Conservation (phyloP, 2,329 filamentous ascomycete species). For the Nannizziopsis arthrosporioides region DNA sequence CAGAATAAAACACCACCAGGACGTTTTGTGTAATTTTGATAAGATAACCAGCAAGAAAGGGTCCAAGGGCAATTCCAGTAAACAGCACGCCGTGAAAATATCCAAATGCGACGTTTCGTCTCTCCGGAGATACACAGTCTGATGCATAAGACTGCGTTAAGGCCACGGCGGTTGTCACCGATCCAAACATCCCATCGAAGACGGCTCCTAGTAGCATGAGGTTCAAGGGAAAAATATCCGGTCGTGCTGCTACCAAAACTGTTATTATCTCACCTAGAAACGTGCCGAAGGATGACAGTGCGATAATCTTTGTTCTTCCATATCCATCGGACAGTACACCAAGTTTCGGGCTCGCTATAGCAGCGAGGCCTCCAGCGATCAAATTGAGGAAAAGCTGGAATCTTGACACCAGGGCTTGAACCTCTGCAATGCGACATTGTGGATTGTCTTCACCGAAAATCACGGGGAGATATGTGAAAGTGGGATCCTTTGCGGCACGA, state of each 20-base stretch:
- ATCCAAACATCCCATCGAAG: slow-evolving; percentile 74
- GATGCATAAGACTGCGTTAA: slow-evolving; percentile 76
- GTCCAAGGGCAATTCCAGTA: slow-evolving; percentile 75
- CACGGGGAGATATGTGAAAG: slow-evolving; percentile 51
- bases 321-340: slow-evolving; percentile 78
- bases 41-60: slow-evolving; percentile 66
- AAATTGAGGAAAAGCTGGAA: slow-evolving; percentile 70
- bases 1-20: slow-evolving; percentile 73
- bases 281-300: slow-evolving; percentile 61
- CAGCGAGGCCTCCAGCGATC: slow-evolving; percentile 63
- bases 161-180: slow-evolving; percentile 72
- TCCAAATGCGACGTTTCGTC: slow-evolving; percentile 71
- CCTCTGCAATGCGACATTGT: slow-evolving; percentile 67
- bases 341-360: slow-evolving; percentile 68
- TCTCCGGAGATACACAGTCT: slow-evolving; percentile 73
- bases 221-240: slow-evolving; percentile 60
- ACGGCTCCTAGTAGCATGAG: slow-evolving; percentile 66
- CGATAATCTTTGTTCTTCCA: slow-evolving; percentile 64
- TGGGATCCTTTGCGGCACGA: slow-evolving; percentile 46
- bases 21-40: slow-evolving; percentile 64
- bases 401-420: slow-evolving; percentile 63
- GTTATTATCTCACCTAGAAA: slow-evolving; percentile 63
- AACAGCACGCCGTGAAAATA: slow-evolving; percentile 87
- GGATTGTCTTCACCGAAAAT: slow-evolving; percentile 58
- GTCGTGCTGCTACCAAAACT: slow-evolving; percentile 64